phyloP scores from a whole-genome alignment of 768 basidiomycete species.

The Calocybe cyanea region DNA sequence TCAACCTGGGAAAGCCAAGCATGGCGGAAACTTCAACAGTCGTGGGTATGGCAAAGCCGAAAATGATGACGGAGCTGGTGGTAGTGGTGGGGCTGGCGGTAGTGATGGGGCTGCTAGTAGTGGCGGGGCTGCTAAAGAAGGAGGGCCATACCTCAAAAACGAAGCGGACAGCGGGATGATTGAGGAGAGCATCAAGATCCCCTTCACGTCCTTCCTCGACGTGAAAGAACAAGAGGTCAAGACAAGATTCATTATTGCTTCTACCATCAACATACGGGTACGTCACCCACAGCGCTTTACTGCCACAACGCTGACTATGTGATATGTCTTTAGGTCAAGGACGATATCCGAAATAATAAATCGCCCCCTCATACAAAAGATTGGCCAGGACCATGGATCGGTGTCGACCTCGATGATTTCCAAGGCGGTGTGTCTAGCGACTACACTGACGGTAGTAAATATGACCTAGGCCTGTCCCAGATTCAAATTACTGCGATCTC shows the following conservation, averaged over 20 bases:
- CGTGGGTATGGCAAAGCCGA: no score
- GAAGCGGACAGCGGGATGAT: neutral
- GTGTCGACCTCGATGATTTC: neutral
- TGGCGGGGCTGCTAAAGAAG: neutral
- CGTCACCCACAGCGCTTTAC: neutral
- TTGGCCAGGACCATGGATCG: constrained; percentile 1
- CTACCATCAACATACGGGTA: no score
- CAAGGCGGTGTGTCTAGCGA: neutral
- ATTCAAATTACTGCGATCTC: neutral
- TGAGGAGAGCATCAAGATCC: neutral
- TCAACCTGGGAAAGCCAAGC: no score
- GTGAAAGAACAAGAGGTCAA: neutral
- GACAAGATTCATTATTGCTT: neutral
- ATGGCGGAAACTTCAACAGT: no score
- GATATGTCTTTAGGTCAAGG: neutral
- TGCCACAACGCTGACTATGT: neutral
- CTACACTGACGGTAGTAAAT: neutral
- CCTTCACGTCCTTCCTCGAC: neutral
- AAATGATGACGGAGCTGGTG: no score
- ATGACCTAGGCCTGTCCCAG: constrained; percentile 1
- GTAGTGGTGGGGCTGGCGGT: neutral
- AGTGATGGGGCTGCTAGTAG: neutral
- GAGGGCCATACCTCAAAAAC: neutral
- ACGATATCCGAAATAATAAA: neutral
- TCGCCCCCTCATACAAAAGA: neutral